These are phyloP conservation scores for Xylariaceae sp. DNA, from an alignment of 2,329 filamentous ascomycete species.

Conservation along the genomic window DNA sequence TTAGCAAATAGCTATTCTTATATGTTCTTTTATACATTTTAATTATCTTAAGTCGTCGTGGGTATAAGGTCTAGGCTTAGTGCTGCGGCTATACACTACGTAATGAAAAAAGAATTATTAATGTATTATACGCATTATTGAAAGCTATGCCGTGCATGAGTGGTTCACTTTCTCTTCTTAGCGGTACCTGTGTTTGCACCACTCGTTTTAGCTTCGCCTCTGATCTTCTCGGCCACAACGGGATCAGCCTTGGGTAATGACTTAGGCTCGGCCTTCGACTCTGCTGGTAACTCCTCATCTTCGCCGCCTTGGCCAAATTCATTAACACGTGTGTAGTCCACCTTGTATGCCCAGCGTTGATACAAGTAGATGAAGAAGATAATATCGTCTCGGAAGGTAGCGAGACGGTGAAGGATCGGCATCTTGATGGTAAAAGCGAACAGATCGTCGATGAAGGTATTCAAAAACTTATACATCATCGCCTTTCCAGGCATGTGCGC, in stretches of 20 bases:
- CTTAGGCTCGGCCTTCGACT: conserved; percentile 48
- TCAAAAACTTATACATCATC: conserved; percentile 98
- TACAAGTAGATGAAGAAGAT: conserved; percentile 99
- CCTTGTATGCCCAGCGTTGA: conserved; percentile 89
- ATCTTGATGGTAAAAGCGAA: conserved; percentile 99
- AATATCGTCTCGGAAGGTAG: conserved; percentile 91
- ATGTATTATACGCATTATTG: neutral
- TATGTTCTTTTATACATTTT: too few relatives aligned
- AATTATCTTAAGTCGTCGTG: too few relatives aligned
- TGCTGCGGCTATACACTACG: conserved; percentile 10
- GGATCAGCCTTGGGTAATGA: conserved; percentile 38
- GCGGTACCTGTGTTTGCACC: conserved; percentile 56
- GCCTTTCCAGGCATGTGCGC: conserved; percentile 97
- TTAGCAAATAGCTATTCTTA: too few relatives aligned
- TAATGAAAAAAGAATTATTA: too few relatives aligned
- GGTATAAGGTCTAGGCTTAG: too few relatives aligned
- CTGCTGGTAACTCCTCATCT: conserved; percentile 62
- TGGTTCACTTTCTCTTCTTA: conserved; percentile 53
- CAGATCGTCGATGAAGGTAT: conserved; percentile 98
- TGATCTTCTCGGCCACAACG: conserved; percentile 38
- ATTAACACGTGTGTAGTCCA: conserved; percentile 91
- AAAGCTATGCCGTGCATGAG: neutral
- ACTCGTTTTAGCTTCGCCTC: conserved; percentile 52
- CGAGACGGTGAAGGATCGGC: conserved; percentile 89
- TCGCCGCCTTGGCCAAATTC: conserved; percentile 99